phyloP scores from a whole-genome alignment of 148 eudicot species.

The Rhododendron molle region DNA sequence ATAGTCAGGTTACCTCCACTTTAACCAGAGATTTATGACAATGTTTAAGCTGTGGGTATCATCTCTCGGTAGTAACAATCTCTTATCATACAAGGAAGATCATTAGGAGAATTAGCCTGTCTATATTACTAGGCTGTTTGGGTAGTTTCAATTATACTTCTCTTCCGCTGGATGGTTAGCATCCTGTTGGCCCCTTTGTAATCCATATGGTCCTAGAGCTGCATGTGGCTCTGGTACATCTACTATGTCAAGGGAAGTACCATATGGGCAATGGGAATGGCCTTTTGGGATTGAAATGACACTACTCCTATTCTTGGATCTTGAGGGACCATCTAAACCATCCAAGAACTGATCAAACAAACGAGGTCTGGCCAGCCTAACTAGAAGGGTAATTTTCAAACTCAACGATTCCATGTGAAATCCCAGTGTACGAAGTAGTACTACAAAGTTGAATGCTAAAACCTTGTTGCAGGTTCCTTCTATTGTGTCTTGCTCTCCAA shows the following conservation, averaged over 20 bases:
- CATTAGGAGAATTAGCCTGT: background rate
- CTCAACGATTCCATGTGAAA: background rate
- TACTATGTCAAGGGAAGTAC: no score
- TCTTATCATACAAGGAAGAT: background rate
- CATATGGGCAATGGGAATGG: background rate
- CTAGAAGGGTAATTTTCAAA: background rate
- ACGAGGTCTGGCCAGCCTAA: background rate
- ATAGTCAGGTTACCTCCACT: background rate
- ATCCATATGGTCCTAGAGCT: background rate
- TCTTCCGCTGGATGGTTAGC: background rate
- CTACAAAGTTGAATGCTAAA: background rate
- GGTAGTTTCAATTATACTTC: background rate
- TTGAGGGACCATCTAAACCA: background rate
- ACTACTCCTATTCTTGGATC: background rate
- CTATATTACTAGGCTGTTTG: background rate
- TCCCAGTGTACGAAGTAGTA: background rate
- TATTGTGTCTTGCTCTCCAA: background rate
- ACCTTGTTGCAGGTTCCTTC: background rate
- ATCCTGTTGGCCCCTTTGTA: background rate
- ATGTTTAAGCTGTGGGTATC: background rate
- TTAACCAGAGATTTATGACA: background rate
- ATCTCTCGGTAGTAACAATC: background rate
- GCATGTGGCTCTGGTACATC: background rate
- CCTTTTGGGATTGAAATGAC: background rate
- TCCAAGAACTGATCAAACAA: background rate